phyloP scores from a whole-genome alignment of 2,329 filamentous ascomycete species.

The Aspergillus floridensis region DNA sequence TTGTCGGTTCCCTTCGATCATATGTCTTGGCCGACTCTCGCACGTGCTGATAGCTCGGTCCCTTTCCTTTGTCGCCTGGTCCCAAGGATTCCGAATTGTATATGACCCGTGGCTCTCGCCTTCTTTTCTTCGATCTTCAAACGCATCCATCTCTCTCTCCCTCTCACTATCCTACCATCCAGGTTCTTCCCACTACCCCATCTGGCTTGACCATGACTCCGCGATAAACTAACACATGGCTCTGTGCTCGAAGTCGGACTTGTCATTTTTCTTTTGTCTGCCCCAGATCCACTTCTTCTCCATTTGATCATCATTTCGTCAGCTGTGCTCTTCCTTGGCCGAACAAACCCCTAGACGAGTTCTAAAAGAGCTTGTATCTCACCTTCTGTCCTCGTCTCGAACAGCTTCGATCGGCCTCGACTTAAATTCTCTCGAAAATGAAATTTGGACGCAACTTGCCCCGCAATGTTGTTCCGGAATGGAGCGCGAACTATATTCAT shows the following conservation, averaged over 20 bases:
- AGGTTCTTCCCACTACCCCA: not conserved
- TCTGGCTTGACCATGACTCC: slow-evolving; percentile 2
- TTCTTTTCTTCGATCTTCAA: not conserved
- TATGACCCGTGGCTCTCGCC: not conserved
- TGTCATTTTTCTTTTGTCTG: slow-evolving; percentile 12
- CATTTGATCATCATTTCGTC: slow-evolving; percentile 8
- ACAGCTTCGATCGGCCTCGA: not conserved
- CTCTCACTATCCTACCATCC: not conserved
- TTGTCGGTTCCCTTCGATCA: slow-evolving; percentile 7
- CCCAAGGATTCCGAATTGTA: not conserved
- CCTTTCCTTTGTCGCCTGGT: slow-evolving; percentile 3
- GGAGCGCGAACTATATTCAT: slow-evolving; percentile 51
- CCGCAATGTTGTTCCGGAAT: slow-evolving; percentile 52
- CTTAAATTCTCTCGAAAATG: slow-evolving; percentile 35
- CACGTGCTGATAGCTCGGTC: slow-evolving; percentile 6
- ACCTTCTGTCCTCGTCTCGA: not conserved
- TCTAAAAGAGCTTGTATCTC: not conserved
- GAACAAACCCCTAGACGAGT: not conserved
- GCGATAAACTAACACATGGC: slow-evolving; percentile 23
- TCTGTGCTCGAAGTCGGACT: slow-evolving; percentile 10
- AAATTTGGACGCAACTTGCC: slow-evolving; percentile 52
- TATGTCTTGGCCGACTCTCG: slow-evolving; percentile 1
- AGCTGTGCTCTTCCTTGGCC: not conserved
- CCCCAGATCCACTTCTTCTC: slow-evolving; percentile 7
- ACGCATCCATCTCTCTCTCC: not conserved